Conservation (phyloP, 2,329 filamentous ascomycete species). For the Grosmannia serpens region DNA sequence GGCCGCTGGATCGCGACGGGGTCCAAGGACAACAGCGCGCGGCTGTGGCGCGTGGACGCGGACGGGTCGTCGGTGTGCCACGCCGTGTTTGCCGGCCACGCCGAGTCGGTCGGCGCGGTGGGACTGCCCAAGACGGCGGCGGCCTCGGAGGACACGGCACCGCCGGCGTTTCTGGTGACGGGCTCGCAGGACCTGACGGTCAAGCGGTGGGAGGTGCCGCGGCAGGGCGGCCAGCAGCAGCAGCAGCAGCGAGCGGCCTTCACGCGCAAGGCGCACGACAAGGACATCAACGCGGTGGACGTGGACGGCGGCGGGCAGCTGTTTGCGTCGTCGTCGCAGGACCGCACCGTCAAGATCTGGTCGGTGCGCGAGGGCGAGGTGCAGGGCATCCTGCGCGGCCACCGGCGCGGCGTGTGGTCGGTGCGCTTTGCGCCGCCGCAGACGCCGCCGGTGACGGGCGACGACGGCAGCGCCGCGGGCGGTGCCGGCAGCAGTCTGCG, state of each 20-base stretch:
- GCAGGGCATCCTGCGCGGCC: slow-evolving; percentile 80
- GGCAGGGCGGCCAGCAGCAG: slow-evolving; percentile 29
- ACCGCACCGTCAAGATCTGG: slow-evolving; percentile 96
- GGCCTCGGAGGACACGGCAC: slow-evolving; percentile 54
- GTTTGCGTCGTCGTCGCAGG: slow-evolving; percentile 93
- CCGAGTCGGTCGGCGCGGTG: slow-evolving; percentile 86
- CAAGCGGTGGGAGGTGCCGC: slow-evolving; percentile 81
- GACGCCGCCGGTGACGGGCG: slow-evolving; percentile 60
- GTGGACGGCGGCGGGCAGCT: slow-evolving; percentile 62
- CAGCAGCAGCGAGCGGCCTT: slow-evolving; percentile 54
- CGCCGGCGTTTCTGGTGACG: slow-evolving; percentile 76
- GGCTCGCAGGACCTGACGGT: slow-evolving; percentile 93
- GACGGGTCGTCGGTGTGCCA: slow-evolving; percentile 25
- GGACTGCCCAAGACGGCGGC: slow-evolving; percentile 64
- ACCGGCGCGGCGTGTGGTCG: slow-evolving; percentile 92
- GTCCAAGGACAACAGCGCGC: slow-evolving; percentile 91
- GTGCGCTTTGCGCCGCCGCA: slow-evolving; percentile 77
- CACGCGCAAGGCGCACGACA: slow-evolving; percentile 93
- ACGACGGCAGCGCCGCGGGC: slow-evolving; percentile 59
- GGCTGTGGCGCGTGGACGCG: slow-evolving; percentile 69
- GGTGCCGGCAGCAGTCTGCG: slow-evolving; percentile 42
- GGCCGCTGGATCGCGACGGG: slow-evolving; percentile 94
- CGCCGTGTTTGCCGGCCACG: slow-evolving; percentile 68
- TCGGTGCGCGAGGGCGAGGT: slow-evolving; percentile 81
- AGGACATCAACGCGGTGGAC: slow-evolving; percentile 94